Conservation (phyloP, 345 rosid genomes). For the Cardamine resedifolia region DNA sequence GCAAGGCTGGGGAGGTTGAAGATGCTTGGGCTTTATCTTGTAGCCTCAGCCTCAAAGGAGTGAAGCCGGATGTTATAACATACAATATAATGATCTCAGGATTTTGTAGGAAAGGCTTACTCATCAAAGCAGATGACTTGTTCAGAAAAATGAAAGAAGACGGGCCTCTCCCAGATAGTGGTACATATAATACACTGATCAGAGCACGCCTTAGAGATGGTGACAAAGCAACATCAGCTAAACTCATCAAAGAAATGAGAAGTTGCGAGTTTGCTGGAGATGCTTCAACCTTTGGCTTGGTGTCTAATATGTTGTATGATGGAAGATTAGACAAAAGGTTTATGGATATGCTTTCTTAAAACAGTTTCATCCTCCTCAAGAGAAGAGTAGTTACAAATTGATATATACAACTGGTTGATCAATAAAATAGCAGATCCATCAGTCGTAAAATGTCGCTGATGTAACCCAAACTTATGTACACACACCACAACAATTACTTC, state of each 20-base stretch:
- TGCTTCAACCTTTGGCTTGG: not conserved
- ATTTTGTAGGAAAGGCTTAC: not conserved
- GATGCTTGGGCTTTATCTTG: no score
- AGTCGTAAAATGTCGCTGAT: not conserved
- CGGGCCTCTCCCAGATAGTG: not conserved
- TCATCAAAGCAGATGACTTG: not conserved
- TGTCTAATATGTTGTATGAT: not conserved
- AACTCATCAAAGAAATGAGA: not conserved
- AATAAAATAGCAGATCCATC: not conserved
- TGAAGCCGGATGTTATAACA: no score
- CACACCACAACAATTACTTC: not conserved
- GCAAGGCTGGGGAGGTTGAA: not conserved
- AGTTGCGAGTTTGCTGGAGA: not conserved
- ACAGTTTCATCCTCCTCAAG: not conserved
- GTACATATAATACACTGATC: not conserved
- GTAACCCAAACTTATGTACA: conserved; percentile 8
- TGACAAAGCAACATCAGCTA: not conserved
- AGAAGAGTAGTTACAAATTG: not conserved
- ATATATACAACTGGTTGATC: not conserved
- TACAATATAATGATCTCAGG: conserved; percentile 1
- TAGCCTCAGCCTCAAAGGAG: no score
- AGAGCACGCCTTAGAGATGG: not conserved
- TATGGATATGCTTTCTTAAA: not conserved
- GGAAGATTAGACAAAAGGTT: conserved; percentile 11
- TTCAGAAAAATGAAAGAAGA: not conserved